These are phyloP conservation scores for Onygenales sp. DNA, from an alignment of 2,329 filamentous ascomycete genomes.

Conservation along the genomic window DNA sequence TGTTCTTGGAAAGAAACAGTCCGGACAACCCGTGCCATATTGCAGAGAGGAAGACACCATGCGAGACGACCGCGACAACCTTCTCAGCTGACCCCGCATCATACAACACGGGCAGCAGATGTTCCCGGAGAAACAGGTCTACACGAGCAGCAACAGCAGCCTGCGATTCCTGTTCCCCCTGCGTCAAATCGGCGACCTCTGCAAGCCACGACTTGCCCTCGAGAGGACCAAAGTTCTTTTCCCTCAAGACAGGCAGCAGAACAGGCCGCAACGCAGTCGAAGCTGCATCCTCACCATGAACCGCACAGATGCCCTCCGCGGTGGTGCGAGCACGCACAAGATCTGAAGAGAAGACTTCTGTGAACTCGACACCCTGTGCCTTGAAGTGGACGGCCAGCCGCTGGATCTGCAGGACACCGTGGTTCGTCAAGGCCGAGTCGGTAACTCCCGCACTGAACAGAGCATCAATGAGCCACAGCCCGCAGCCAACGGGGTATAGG, in stretches of 20 bases:
- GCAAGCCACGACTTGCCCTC: conserved; percentile 21
- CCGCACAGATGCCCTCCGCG: conserved; percentile 20
- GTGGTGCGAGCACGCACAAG: conserved; percentile 58
- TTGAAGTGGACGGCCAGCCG: conserved; percentile 60
- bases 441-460: conserved; percentile 59
- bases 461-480: not conserved
- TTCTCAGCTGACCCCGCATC: conserved; percentile 21
- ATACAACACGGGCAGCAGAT: conserved; percentile 51
- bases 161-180: conserved; percentile 58
- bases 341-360: conserved; percentile 66
- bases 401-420: conserved; percentile 70
- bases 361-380: conserved; percentile 54
- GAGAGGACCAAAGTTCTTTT: conserved; percentile 32
- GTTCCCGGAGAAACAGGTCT: conserved; percentile 54
- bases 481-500: not conserved
- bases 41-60: conserved; percentile 68
- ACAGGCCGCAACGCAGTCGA: conserved; percentile 2
- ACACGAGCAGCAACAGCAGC: conserved; percentile 57
- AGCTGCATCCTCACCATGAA: conserved; percentile 4
- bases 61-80: conserved; percentile 62
- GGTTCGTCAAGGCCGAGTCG: conserved; percentile 69
- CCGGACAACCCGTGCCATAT: conserved; percentile 56
- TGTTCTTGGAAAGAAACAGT: conserved; percentile 41
- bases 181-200: conserved; percentile 25
- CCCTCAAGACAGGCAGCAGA: conserved; percentile 20